A percentile compares a stretch with the other conserved stretches of the same genome.
Conservation (phyloP, 169 alveolate genomes). For the Besnoitia besnoiti region DNA sequence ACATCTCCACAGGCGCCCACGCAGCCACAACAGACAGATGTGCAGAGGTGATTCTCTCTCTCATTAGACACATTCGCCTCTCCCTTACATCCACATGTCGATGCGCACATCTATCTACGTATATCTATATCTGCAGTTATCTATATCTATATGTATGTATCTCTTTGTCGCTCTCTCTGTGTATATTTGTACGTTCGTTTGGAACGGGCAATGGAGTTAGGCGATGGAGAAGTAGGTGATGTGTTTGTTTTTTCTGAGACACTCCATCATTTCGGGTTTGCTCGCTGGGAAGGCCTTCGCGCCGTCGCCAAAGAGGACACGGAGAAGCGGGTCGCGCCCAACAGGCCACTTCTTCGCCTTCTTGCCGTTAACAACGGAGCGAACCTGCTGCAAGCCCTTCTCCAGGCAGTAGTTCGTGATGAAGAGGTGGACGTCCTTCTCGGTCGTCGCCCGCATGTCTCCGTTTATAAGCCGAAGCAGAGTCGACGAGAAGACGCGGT, state of each 20-base stretch:
- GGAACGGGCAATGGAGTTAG: not conserved
- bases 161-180: no score
- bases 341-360: slow-evolving; percentile 9
- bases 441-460: slow-evolving; percentile 7
- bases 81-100: no score
- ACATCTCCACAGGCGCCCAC: no score
- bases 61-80: no score
- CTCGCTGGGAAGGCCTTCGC: not conserved
- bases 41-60: no score
- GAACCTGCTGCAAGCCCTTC: not conserved
- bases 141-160: not conserved
- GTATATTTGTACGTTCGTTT: not conserved
- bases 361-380: not conserved
- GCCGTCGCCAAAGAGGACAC: slow-evolving; percentile 8
- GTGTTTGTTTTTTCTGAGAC: slow-evolving; percentile 9
- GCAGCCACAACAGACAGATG: no score
- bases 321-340: slow-evolving; percentile 26
- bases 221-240: slow-evolving; percentile 31
- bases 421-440: slow-evolving; percentile 17
- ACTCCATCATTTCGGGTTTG: slow-evolving; percentile 29
- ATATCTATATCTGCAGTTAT: not conserved
- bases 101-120: not conserved
- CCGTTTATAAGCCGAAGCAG: slow-evolving; percentile 27
- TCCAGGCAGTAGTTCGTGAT: slow-evolving; percentile 28
- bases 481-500: slow-evolving; percentile 2